Conservation (phyloP, 768 basidiomycete genomes). For the Stropharia rugosoannulata region DNA sequence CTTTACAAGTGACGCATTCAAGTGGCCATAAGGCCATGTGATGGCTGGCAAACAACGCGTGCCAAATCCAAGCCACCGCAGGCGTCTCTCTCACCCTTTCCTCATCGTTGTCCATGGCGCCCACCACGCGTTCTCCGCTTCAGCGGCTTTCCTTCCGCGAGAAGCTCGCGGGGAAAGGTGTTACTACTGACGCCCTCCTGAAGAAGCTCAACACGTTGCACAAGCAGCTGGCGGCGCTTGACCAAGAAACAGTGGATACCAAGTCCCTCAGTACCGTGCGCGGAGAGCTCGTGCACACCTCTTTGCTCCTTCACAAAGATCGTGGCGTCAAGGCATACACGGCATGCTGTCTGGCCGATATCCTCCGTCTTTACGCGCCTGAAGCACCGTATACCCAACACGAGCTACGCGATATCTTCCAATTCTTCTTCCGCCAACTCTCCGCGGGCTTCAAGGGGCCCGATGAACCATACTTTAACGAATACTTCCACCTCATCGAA, state of each 20-base stretch:
- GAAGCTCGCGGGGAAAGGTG: constrained; percentile 74
- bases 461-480: constrained; percentile 83
- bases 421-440: constrained; percentile 93
- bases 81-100: constrained; percentile 3
- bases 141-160: constrained; percentile 77
- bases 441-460: constrained; percentile 68
- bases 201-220: constrained; percentile 86
- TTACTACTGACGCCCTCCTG: constrained; percentile 78
- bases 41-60: constrained; percentile 6
- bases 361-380: constrained; percentile 91
- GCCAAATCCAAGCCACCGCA: not conserved
- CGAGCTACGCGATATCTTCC: constrained; percentile 94
- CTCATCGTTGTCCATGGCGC: constrained; percentile 52
- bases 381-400: constrained; percentile 92
- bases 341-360: constrained; percentile 92
- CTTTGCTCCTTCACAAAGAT: constrained; percentile 92
- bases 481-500: constrained; percentile 95
- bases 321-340: constrained; percentile 93
- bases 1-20: too few species aligned
- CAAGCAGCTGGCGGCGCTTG: constrained; percentile 73
- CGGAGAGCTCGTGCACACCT: constrained; percentile 76
- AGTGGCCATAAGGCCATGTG: not conserved
- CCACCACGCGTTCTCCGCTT: constrained; percentile 65
- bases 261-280: constrained; percentile 66
- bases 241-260: constrained; percentile 85